A percentile compares a stretch with the other conserved stretches of the same genome.
phyloP scores from a whole-genome alignment of 2,329 filamentous ascomycete genomes.

The Diatrype stigma region DNA sequence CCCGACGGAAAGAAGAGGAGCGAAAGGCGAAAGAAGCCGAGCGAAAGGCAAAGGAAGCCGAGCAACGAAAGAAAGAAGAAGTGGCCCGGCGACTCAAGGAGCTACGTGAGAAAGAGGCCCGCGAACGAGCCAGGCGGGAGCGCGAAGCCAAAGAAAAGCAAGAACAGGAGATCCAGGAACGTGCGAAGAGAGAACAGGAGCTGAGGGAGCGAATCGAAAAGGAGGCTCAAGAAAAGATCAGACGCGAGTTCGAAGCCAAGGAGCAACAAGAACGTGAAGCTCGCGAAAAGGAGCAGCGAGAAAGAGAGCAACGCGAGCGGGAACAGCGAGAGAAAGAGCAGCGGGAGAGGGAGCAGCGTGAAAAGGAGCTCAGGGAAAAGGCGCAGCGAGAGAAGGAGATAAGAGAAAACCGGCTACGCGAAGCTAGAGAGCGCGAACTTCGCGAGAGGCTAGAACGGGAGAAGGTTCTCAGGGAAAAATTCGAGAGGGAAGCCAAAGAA shows the following conservation, averaged over 20 bases:
- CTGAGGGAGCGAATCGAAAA: slow-evolving; percentile 33
- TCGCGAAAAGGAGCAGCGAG: slow-evolving; percentile 26
- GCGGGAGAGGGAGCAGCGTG: slow-evolving; percentile 27
- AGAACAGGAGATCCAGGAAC: slow-evolving; percentile 32
- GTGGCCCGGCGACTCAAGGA: slow-evolving; percentile 49
- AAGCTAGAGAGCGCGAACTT: slow-evolving; percentile 25
- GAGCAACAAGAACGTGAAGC: slow-evolving; percentile 33
- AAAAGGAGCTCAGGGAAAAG: slow-evolving; percentile 21
- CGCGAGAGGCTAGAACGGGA: slow-evolving; percentile 31
- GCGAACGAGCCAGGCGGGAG: slow-evolving; percentile 36
- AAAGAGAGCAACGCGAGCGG: slow-evolving; percentile 28
- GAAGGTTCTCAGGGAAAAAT: slow-evolving; percentile 44
- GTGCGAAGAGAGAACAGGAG: slow-evolving; percentile 25
- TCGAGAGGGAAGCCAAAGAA: slow-evolving; percentile 35
- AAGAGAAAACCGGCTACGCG: slow-evolving; percentile 28
- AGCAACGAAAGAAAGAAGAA: slow-evolving; percentile 57
- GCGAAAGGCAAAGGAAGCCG: slow-evolving; percentile 32
- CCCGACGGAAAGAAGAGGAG: slow-evolving; percentile 58
- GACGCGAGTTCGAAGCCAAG: slow-evolving; percentile 26
- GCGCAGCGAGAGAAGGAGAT: slow-evolving; percentile 35
- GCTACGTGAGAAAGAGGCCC: slow-evolving; percentile 52
- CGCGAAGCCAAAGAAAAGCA: slow-evolving; percentile 30
- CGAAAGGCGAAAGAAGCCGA: slow-evolving; percentile 53
- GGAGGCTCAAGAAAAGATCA: slow-evolving; percentile 29
- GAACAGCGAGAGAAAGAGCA: slow-evolving; percentile 29